Conservation (phyloP, 371 early-diverging fungal species). For the Apophysomyces elegans region DNA sequence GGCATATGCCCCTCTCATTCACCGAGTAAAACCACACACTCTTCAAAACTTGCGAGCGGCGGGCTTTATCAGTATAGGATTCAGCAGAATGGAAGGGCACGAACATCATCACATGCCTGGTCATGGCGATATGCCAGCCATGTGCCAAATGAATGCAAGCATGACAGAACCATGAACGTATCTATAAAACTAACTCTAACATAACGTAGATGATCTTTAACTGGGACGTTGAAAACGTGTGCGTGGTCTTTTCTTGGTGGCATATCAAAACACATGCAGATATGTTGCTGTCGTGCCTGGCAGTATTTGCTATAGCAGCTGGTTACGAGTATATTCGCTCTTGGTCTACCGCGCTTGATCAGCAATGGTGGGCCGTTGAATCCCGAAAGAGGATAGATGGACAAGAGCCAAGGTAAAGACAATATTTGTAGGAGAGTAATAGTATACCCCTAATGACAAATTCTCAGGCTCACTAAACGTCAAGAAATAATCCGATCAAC, state of each 20-base stretch:
- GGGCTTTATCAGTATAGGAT: no score
- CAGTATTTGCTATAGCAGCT: conserved; percentile 61
- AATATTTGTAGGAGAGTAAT: no score
- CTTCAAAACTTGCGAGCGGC: no score
- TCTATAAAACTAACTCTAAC: not conserved
- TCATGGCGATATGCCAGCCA: conserved; percentile 2
- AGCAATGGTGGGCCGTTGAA: conserved; percentile 24
- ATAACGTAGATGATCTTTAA: conserved; percentile 75
- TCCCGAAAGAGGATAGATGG: not conserved
- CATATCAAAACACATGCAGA: conserved; percentile 57
- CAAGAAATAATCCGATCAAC: conserved; percentile 60
- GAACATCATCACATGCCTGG: no score
- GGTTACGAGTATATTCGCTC: conserved; percentile 66
- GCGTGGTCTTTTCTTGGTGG: conserved; percentile 80
- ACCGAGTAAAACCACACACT: no score
- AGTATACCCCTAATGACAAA: not conserved
- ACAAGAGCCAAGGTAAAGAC: not conserved
- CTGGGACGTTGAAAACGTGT: conserved; percentile 77
- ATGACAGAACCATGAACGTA: not conserved
- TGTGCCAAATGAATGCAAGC: conserved; percentile 15
- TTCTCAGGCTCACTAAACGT: conserved; percentile 36
- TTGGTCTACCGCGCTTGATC: conserved; percentile 56
- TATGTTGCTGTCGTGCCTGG: conserved; percentile 62
- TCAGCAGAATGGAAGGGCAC: no score
- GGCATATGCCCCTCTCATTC: no score